Evolutionary conservation across 2,329 filamentous ascomycete species (phyloP), one percentile per base, ranked within the genome.

Genomic region (Colletotrichum salicis): DNA sequence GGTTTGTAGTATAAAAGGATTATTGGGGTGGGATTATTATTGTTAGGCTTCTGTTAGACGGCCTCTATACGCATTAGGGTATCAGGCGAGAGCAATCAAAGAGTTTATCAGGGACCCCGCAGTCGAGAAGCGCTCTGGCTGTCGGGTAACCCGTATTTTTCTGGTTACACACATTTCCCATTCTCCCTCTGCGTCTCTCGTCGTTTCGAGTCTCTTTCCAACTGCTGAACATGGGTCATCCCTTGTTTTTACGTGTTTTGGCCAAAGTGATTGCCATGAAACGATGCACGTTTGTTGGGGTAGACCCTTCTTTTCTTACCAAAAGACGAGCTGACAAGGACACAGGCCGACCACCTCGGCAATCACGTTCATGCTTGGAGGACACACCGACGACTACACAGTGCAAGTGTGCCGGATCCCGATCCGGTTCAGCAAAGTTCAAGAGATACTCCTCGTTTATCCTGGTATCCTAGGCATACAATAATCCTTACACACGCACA

Each of bases 41-140:
- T 72, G 35, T 64, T 13, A 35, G 48, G 45, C 65, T 60, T 60
- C 48, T 64, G 22, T 64, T 72, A 70, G 65, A 72, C 60, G 59
- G 59, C 59, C 65, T 27, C 60, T 64, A 29, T 31, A 64, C 59
- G 60, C 70, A 70, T 72, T 70, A 70, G 65, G 70, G 59, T 72
- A 64, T 51, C 56, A 61, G 66, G 66, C 65, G 64, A 64, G 65
- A 67, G 58, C 59, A 71, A 64, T 72, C 70, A 64, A 70, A 70
- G 70, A 72, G 60, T 60, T 71, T 29, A 56, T 24, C 51, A 57
- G 59, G 58, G 48, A 31, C 10, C 56, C 66, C 65, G 65, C 66
- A 60, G 70, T 72, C 66, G 48, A 70, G 70, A 72, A 72, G 70
- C 48, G 70, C 70, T 72, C 70, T 72, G 70, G 70, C 70, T 60